phyloP scores from a whole-genome alignment of 1,284 basidiomycete species.

The Apiotrichum sp. region DNA sequence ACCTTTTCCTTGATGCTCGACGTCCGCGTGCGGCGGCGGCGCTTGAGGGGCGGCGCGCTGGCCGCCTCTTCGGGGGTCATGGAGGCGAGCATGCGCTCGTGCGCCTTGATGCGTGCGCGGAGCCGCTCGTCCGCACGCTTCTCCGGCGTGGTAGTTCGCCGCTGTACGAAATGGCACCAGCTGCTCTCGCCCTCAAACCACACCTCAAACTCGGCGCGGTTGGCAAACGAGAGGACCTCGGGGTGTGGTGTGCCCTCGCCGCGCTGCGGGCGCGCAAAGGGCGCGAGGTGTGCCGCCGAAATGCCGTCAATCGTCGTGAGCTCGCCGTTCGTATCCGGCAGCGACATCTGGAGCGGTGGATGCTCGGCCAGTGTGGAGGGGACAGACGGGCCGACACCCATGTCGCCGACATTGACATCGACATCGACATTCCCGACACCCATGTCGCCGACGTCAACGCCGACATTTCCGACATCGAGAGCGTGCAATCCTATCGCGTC shows the following conservation, averaged over 20 bases:
- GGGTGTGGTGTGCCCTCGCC: constrained; percentile 31
- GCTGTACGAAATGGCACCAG: constrained; percentile 47
- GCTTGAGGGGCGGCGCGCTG: constrained; percentile 32
- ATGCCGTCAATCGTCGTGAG: not conserved
- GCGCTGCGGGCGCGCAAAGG: constrained; percentile 29
- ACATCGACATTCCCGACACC: not conserved
- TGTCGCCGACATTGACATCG: too few relatives aligned
- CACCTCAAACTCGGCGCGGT: constrained; percentile 27
- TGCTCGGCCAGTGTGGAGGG: not conserved
- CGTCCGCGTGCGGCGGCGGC: constrained; percentile 33
- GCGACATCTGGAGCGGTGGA: not conserved
- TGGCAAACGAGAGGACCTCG: constrained; percentile 24
- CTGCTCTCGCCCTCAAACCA: constrained; percentile 40
- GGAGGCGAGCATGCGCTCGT: constrained; percentile 27
- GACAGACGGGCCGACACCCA: too few relatives aligned
- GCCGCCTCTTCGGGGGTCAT: constrained; percentile 37
- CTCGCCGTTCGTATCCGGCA: not conserved
- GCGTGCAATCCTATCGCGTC: not conserved
- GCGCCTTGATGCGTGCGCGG: constrained; percentile 34
- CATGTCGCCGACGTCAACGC: not conserved
- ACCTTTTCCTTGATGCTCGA: constrained; percentile 38
- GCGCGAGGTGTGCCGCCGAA: constrained; percentile 21
- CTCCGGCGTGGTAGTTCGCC: constrained; percentile 40
- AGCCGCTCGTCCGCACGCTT: constrained; percentile 41
- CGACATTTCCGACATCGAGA: not conserved